Percentiles rank a stretch among this genome's conserved stretches.
Evolutionary conservation across 805 yeast species (phyloP).

Genomic region (Wickerhamiella bombiphila): DNA sequence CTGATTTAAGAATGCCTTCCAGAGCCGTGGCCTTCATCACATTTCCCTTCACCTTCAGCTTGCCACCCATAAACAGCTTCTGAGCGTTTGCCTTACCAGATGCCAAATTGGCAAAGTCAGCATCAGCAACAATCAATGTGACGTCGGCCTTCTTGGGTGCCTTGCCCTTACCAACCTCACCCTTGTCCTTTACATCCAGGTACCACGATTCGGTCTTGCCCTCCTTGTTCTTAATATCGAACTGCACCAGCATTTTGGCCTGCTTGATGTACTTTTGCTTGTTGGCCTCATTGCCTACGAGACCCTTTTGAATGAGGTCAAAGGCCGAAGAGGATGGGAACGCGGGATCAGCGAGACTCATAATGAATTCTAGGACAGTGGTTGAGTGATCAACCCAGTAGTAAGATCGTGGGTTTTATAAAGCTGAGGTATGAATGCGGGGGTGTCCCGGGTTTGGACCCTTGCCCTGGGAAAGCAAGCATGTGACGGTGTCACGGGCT

Average conservation of each 20-base stretch:
- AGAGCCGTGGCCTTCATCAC: constrained; percentile 78
- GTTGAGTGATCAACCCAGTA: not conserved
- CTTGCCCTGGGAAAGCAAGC: too few relatives aligned
- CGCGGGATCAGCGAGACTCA: constrained; percentile 20
- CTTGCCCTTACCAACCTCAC: constrained; percentile 33
- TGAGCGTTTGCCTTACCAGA: constrained; percentile 74
- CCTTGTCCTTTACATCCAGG: constrained; percentile 51
- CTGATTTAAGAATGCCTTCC: constrained; percentile 50
- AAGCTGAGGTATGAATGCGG: too few relatives aligned
- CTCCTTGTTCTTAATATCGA: constrained; percentile 50
- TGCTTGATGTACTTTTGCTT: constrained; percentile 25
- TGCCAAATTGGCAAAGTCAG: constrained; percentile 55
- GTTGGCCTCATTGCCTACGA: constrained; percentile 20
- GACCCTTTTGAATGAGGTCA: constrained; percentile 24
- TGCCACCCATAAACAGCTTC: constrained; percentile 69
- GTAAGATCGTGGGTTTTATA: not conserved
- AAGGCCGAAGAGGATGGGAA: constrained; percentile 28
- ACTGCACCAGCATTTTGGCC: constrained; percentile 49
- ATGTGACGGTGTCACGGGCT: too few relatives aligned
- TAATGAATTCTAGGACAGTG: constrained; percentile 1
- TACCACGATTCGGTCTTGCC: constrained; percentile 49
- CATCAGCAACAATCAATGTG: constrained; percentile 48
- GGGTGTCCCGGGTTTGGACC: too few relatives aligned
- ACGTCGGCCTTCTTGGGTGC: constrained; percentile 38
- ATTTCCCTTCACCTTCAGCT: constrained; percentile 76